These are phyloP conservation scores for Mortierella sp. DNA, from an alignment of 371 early-diverging fungal species.

Conservation along the genomic window DNA sequence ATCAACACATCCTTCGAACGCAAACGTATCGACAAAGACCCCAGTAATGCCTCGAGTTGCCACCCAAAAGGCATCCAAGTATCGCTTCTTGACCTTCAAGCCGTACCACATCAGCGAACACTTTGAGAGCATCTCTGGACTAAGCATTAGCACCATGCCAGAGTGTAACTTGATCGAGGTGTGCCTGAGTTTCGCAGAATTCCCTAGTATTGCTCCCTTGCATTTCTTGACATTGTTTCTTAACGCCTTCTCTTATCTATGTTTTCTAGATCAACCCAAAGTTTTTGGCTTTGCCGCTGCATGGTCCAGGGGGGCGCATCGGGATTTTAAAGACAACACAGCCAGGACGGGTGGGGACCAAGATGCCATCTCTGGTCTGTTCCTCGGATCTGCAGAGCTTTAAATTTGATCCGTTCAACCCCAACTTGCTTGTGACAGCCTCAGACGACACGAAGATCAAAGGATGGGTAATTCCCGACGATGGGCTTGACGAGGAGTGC, in stretches of 20 bases:
- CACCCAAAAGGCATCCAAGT: conserved; percentile 59
- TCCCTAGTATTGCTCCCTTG: too few species aligned
- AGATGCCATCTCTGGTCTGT: conserved; percentile 69
- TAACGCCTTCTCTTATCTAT: neutral
- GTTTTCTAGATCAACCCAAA: conserved; percentile 60
- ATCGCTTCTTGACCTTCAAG: conserved; percentile 78
- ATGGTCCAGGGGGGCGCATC: conserved; percentile 86
- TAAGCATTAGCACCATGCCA: conserved; percentile 74
- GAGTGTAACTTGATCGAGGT: conserved; percentile 74
- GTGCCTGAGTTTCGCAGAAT: too few species aligned
- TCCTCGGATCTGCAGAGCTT: conserved; percentile 70
- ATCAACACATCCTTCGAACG: conserved; percentile 25
- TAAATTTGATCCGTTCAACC: conserved; percentile 79
- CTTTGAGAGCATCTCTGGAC: conserved; percentile 72
- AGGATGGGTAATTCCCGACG: conserved; percentile 78
- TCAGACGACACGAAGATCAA: conserved; percentile 80
- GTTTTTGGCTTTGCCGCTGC: conserved; percentile 77
- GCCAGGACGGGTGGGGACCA: conserved; percentile 76
- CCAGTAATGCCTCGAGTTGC: conserved; percentile 38
- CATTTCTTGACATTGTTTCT: too few species aligned
- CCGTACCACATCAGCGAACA: conserved; percentile 69
- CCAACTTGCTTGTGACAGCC: conserved; percentile 66
- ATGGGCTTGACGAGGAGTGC: conserved; percentile 58
- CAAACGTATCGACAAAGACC: conserved; percentile 12
- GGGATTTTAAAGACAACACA: conserved; percentile 72